phyloP scores from a whole-genome alignment of 805 yeast genomes.

The Teunomyces aglyptinius region DNA sequence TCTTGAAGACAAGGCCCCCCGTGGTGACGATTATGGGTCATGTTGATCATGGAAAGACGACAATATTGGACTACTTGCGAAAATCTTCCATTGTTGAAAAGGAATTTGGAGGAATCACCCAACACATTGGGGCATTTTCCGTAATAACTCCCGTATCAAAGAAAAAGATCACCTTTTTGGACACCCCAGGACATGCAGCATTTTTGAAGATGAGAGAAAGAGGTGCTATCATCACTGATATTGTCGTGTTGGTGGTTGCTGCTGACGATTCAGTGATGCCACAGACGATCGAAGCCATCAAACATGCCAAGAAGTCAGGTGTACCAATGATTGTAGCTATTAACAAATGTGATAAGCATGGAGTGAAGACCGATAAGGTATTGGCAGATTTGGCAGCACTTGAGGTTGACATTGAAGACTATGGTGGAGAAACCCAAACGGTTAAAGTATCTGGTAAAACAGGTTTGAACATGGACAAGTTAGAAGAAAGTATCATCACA shows the following conservation, averaged over 20 bases:
- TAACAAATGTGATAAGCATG: conserved; percentile 85
- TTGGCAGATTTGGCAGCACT: conserved; percentile 71
- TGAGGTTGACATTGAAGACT: conserved; percentile 84
- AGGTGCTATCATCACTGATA: conserved; percentile 93
- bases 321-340: conserved; percentile 89
- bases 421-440: conserved; percentile 93
- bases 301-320: conserved; percentile 79
- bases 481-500: conserved; percentile 86
- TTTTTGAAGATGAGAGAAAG: conserved; percentile 94
- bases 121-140: conserved; percentile 95
- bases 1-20: conserved; percentile 74
- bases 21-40: conserved; percentile 98
- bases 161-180: conserved; percentile 81
- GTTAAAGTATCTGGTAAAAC: conserved; percentile 86
- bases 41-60: conserved; percentile 97
- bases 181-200: conserved; percentile 98
- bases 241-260: conserved; percentile 89
- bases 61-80: conserved; percentile 82
- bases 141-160: conserved; percentile 75
- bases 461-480: conserved; percentile 83
- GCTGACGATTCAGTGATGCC: conserved; percentile 99
- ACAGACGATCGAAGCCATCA: conserved; percentile 92
- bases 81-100: conserved; percentile 79
- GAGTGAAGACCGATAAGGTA: conserved; percentile 71
- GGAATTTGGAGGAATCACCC: conserved; percentile 96